Evolutionary conservation across 805 yeast genomes (phyloP).

Genomic region (Kodamaea kaohsiungensis): DNA sequence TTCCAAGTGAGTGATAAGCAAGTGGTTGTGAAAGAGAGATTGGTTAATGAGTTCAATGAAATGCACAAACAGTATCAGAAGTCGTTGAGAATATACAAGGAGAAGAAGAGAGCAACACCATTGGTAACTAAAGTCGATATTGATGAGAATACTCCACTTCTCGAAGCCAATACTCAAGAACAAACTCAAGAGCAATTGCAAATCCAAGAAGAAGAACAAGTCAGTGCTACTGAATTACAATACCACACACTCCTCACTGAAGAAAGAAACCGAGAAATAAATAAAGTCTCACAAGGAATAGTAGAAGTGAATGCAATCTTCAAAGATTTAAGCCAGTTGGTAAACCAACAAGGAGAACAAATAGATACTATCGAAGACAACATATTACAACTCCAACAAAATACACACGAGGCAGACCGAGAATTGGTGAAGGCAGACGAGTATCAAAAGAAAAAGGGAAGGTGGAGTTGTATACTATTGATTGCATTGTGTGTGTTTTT

Average conservation of each 20-base stretch:
- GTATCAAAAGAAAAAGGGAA: constrained; percentile 67
- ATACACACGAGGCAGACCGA: constrained; percentile 67
- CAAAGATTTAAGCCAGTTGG: constrained; percentile 74
- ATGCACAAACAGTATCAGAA: constrained; percentile 47
- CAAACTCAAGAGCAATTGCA: constrained; percentile 32
- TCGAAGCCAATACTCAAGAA: constrained; percentile 30
- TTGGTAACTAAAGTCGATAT: constrained; percentile 17
- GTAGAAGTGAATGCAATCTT: constrained; percentile 84
- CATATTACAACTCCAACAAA: constrained; percentile 59
- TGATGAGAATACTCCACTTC: constrained; percentile 42
- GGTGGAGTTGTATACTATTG: constrained; percentile 71
- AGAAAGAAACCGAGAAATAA: constrained; percentile 73
- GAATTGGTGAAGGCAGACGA: constrained; percentile 75
- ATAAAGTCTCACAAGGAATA: constrained; percentile 73
- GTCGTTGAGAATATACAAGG: constrained; percentile 49
- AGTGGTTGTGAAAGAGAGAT: constrained; percentile 49
- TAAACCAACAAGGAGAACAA: constrained; percentile 81
- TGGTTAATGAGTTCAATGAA: constrained; percentile 56
- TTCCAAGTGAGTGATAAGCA: constrained; percentile 40
- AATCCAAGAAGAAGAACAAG: constrained; percentile 29
- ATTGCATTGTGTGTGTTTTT: constrained; percentile 58
- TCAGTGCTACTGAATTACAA: constrained; percentile 54
- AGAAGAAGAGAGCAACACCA: constrained; percentile 38
- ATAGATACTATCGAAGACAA: constrained; percentile 84
- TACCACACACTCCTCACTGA: constrained; percentile 65